Percentiles rank a stretch among this genome's conserved stretches.
These are phyloP conservation scores for Aspergillus leporis DNA, from an alignment of 495 filamentous ascomycete genomes.

Conservation along the genomic window DNA sequence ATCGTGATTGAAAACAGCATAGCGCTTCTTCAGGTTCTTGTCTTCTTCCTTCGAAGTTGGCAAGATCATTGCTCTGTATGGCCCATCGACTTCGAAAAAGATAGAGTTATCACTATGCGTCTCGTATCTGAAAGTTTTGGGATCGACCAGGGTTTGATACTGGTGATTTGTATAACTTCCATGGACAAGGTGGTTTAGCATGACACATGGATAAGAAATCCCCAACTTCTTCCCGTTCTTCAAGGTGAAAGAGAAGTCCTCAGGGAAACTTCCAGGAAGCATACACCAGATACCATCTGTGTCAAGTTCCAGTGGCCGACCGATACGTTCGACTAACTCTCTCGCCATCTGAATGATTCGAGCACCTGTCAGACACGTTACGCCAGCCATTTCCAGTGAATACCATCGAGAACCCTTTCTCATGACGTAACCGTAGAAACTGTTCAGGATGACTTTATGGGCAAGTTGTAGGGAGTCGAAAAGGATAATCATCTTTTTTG, in stretches of 20 bases:
- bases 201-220: conserved; percentile 97
- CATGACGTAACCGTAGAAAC: conserved; percentile 99
- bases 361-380: conserved; percentile 95
- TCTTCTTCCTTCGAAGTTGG: conserved; percentile 98
- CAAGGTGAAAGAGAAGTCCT: conserved; percentile 92
- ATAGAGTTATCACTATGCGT: conserved; percentile 98
- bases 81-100: conserved; percentile 98
- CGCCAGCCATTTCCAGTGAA: conserved; percentile 99
- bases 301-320: conserved; percentile 93
- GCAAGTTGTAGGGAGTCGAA: conserved; percentile 96
- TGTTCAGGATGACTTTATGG: conserved; percentile 98
- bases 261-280: conserved; percentile 92
- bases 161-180: conserved; percentile 95
- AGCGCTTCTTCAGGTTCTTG: conserved; percentile 99
- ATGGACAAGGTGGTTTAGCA: conserved; percentile 98
- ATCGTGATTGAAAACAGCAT: conserved; percentile 98
- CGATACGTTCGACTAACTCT: conserved; percentile 90
- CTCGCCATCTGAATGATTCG: conserved; percentile 97
- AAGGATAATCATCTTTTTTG: conserved; percentile 97
- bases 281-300: conserved; percentile 99
- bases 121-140: conserved; percentile 80
- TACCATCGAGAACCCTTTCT: conserved; percentile 98
- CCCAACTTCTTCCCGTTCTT: conserved; percentile 93
- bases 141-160: conserved; percentile 86
- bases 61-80: conserved; percentile 95